Evolutionary conservation across 345 rosid genomes (phyloP).

Genomic region (Aurinia saxatilis): DNA sequence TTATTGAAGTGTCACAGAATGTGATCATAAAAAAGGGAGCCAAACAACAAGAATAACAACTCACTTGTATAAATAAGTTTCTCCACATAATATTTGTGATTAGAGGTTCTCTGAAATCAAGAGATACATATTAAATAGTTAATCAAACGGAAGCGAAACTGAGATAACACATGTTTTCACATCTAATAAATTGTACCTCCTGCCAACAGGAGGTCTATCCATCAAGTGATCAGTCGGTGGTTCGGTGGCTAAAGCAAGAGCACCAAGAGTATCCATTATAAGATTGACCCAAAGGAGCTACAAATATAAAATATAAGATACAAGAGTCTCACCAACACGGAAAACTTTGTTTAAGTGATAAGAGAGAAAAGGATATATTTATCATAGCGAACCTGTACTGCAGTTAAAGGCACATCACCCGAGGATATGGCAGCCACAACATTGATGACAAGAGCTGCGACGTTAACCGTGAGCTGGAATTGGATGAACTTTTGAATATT

Average conservation of each 20-base stretch:
- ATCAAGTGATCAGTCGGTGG: slow-evolving; percentile 93
- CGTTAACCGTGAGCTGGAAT: slow-evolving; percentile 95
- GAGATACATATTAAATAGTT: not conserved
- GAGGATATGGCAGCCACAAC: slow-evolving; percentile 90
- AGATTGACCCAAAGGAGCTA: slow-evolving; percentile 99
- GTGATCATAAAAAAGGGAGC: not conserved
- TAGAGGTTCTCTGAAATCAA: slow-evolving; percentile 73
- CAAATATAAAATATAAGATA: slow-evolving; percentile 8
- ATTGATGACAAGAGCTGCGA: slow-evolving; percentile 89
- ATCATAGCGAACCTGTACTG: slow-evolving; percentile 65
- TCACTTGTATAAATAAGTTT: slow-evolving; percentile 86
- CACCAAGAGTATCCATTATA: slow-evolving; percentile 99
- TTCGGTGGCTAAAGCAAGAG: slow-evolving; percentile 96
- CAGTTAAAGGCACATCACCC: slow-evolving; percentile 94
- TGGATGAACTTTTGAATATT: slow-evolving; percentile 98
- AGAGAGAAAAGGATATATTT: not conserved
- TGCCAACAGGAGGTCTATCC: slow-evolving; percentile 89
- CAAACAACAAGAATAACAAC: not conserved
- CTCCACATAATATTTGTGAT: slow-evolving; percentile 99
- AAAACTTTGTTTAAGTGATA: not conserved
- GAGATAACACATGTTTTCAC: not conserved
- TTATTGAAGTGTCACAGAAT: not conserved
- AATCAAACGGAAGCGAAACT: not conserved
- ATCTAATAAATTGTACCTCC: slow-evolving; percentile 48
- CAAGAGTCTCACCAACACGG: not conserved